A percentile compares a stretch with the other conserved stretches of the same genome.
These are phyloP conservation scores for Fusarium penzigii DNA, from an alignment of 2,329 filamentous ascomycete species.

Conservation along the genomic window DNA sequence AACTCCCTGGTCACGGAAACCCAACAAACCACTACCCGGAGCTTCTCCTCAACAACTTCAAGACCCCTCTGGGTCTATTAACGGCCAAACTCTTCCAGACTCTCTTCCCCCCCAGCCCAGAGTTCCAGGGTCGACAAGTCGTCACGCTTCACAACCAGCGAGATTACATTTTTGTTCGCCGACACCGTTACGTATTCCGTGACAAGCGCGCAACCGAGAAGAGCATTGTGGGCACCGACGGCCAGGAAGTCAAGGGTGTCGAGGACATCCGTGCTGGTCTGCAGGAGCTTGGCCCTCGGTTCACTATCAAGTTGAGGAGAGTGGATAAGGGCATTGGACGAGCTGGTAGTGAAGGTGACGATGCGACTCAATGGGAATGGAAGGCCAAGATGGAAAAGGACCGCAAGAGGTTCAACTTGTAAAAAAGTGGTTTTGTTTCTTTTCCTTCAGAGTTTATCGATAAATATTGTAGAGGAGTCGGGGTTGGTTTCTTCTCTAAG, in stretches of 20 bases:
- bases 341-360: conserved; percentile 66
- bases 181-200: conserved; percentile 90
- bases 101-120: conserved; percentile 69
- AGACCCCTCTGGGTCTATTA: conserved; percentile 85
- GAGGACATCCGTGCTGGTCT: conserved; percentile 84
- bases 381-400: conserved; percentile 93
- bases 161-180: conserved; percentile 90
- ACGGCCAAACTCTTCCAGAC: conserved; percentile 77
- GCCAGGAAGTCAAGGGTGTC: conserved; percentile 79
- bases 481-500: background rate
- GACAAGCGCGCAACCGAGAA: conserved; percentile 88
- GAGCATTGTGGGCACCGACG: conserved; percentile 77
- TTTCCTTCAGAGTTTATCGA: too few species aligned
- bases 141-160: conserved; percentile 93
- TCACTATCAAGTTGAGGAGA: conserved; percentile 76
- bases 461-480: background rate
- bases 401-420: conserved; percentile 91
- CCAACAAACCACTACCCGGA: conserved; percentile 90
- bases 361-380: conserved; percentile 94
- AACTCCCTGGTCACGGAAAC: conserved; percentile 84
- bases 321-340: conserved; percentile 85
- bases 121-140: conserved; percentile 84
- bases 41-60: conserved; percentile 90
- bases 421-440: conserved; percentile 30
- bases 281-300: conserved; percentile 84